Evolutionary conservation across 2,329 filamentous ascomycete genomes (phyloP), one percentile per base, ranked within the genome.

Genomic region (Podosphaera leucotricha): DNA sequence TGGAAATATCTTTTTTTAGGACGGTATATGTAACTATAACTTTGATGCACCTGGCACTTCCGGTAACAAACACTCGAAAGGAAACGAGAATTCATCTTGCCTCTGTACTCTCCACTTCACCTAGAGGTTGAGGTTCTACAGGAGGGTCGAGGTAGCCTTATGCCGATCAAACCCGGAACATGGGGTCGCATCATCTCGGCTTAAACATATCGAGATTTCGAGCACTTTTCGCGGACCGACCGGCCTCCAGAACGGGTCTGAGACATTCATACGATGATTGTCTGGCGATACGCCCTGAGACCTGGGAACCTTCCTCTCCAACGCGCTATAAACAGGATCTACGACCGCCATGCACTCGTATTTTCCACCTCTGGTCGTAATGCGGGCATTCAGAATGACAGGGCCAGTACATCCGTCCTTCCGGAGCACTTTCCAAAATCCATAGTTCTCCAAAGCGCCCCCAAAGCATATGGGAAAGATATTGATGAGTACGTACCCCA

Each of bases 111-210:
- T 33, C 28, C 66, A 55, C 66, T 62, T 49, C 66, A 61, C 52
- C 65, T 67, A 46, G 71, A 61, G 60, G 73, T 70, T 72, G 77
- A 77, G 10, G 28, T 45, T n/a, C n/a, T n/a, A n/a, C n/a, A n/a
- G 68, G 46, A 71, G 61, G 60, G 73, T 70, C 72, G 77, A 77
- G 10, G 28, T 45, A 53, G 48, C 46, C 43, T 41, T 38, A 43
- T 15, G 35, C 11, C 33, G 39, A 35, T 38, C 21, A 36, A 41
- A 49, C 39, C 16, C 28, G 28, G 8, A 46, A 15, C 20, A 11
- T 20, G 16, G 19, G 24, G 21, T 39, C 37, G 37, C 20, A 41
- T 41, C 3, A 22, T 30, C 18, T 18, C 20, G 40, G 33, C 22
- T 35, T 19, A 15, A 35, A 44, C 20, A 30, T 18, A 44, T 28